Percentiles rank a stretch among this genome's conserved stretches.
Evolutionary conservation across 305 asterid genomes (phyloP).

Genomic region (Plantago lanceolata): DNA sequence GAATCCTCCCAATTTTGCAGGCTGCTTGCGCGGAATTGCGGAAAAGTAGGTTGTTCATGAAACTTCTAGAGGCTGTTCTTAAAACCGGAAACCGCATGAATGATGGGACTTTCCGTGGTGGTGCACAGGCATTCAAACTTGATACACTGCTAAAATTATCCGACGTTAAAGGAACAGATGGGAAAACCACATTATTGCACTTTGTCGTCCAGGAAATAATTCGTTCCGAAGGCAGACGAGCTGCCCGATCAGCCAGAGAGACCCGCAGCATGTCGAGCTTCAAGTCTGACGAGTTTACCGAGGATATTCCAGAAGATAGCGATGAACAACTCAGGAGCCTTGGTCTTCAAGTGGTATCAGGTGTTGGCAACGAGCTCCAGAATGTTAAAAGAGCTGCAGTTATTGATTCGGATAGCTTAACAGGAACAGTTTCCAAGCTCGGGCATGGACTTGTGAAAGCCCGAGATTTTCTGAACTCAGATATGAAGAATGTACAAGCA

Average conservation of each 20-base stretch:
- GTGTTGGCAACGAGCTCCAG: slow-evolving; percentile 62
- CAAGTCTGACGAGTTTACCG: slow-evolving; percentile 41
- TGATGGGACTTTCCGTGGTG: slow-evolving; percentile 89
- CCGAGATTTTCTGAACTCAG: slow-evolving; percentile 47
- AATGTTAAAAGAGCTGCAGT: slow-evolving; percentile 69
- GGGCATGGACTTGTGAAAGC: slow-evolving; percentile 48
- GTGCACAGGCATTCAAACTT: slow-evolving; percentile 93
- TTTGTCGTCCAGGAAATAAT: slow-evolving; percentile 89
- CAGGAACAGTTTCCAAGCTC: slow-evolving; percentile 55
- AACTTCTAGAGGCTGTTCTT: slow-evolving; percentile 91
- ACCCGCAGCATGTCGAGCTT: slow-evolving; percentile 38
- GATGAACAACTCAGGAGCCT: slow-evolving; percentile 53
- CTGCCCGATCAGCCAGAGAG: slow-evolving; percentile 57
- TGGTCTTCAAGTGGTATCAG: slow-evolving; percentile 71
- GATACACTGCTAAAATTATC: slow-evolving; percentile 81
- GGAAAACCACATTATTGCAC: slow-evolving; percentile 81
- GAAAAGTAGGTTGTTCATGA: slow-evolving; percentile 72
- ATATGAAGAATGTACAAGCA: slow-evolving; percentile 42
- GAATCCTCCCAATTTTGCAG: slow-evolving; percentile 32
- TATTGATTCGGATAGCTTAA: slow-evolving; percentile 56
- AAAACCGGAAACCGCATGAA: slow-evolving; percentile 98
- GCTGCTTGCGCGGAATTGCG: slow-evolving; percentile 84
- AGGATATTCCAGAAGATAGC: slow-evolving; percentile 40
- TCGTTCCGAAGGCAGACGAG: slow-evolving; percentile 83
- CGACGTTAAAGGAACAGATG: slow-evolving; percentile 88